Base-by-base conservation (phyloP, 2,329 filamentous ascomycete genomes). In the Fusarium sp. region DNA sequence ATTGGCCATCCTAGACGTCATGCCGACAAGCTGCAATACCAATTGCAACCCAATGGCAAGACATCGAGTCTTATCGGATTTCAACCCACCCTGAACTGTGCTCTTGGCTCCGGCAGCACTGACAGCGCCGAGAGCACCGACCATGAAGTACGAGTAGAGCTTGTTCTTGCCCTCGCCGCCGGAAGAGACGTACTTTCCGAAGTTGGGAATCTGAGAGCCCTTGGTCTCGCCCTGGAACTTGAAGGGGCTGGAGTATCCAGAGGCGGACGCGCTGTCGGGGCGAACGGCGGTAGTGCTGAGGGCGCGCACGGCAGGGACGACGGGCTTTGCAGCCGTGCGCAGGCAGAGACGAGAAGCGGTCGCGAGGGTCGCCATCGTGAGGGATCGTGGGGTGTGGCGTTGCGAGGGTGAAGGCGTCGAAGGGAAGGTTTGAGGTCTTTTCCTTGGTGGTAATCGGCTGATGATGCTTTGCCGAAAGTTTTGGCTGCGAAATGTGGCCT, bases 111-210 rank as follows among this genome's bases (percentile, higher is more conserved):
- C 95, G 72, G 96, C 91, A 60, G 95, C 95, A 70, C 91, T 90
- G 79, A 98, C 87, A 77, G 96, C 91, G 79, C 96, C 96, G 87
- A 99, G 91, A 57, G 93, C 90, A 76, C 96, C 96, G 72, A 97
- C 96, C 93, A 98, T 97, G 84, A 99, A 98, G 88, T 99, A 99
- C 76, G 90, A 90, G 81, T 97, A 96, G 74, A 97, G 85, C 85
- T 94, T 91, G 84, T 97, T 97, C 76, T 85, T 85, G 72, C 84
- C 87, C 80, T 90, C 85, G 74, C 83, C 82, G 71, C 84, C 83
- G 79, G 88, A 90, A 81, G 88, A 90, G 82, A 90, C 85, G 85
- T 99, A 99, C 80, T 94, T 91, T 80, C 88, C 88, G 82, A 97
- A 98, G 83, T 92, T 90, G 73, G 96, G 96, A 77, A 98, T 91